phyloP scores from a whole-genome alignment of 495 filamentous ascomycete genomes.

The Podospora pseudoanserina region DNA sequence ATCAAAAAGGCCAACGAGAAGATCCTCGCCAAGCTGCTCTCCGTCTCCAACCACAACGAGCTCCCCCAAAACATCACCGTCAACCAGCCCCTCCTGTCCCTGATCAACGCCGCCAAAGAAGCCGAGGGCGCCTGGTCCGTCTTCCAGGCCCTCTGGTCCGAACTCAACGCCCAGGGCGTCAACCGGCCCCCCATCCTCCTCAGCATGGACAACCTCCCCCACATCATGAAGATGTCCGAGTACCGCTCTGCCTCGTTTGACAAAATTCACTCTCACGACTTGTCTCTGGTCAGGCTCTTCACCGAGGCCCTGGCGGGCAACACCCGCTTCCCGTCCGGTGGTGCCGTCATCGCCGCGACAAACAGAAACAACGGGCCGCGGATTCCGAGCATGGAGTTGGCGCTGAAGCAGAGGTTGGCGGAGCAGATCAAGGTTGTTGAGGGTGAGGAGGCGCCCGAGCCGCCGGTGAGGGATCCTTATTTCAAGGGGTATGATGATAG shows the following conservation, averaged over 20 bases:
- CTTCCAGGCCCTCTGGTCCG: slow-evolving; percentile 76
- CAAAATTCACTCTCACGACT: slow-evolving; percentile 81
- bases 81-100: slow-evolving; percentile 61
- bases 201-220: slow-evolving; percentile 69
- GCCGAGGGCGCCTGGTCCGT: slow-evolving; percentile 72
- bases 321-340: slow-evolving; percentile 65
- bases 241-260: slow-evolving; percentile 67
- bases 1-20: slow-evolving; percentile 69
- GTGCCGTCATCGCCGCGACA: slow-evolving; percentile 70
- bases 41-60: slow-evolving; percentile 58
- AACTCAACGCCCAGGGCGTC: slow-evolving; percentile 57
- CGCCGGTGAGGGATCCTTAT: slow-evolving; percentile 61
- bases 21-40: slow-evolving; percentile 55
- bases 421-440: slow-evolving; percentile 17
- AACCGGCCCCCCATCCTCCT: slow-evolving; percentile 77
- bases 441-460: slow-evolving; percentile 24
- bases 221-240: slow-evolving; percentile 69
- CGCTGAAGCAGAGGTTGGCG: slow-evolving; percentile 53
- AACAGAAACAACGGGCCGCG: slow-evolving; percentile 60
- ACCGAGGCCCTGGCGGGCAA: slow-evolving; percentile 61
- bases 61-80: slow-evolving; percentile 54
- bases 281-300: slow-evolving; percentile 74
- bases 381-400: slow-evolving; percentile 61
- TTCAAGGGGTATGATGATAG: slow-evolving; percentile 62
- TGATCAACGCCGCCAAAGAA: slow-evolving; percentile 70